A percentile compares a stretch with the other conserved stretches of the same genome.
phyloP scores from a whole-genome alignment of 2,329 filamentous ascomycete species.

The Geosmithia morbida region DNA sequence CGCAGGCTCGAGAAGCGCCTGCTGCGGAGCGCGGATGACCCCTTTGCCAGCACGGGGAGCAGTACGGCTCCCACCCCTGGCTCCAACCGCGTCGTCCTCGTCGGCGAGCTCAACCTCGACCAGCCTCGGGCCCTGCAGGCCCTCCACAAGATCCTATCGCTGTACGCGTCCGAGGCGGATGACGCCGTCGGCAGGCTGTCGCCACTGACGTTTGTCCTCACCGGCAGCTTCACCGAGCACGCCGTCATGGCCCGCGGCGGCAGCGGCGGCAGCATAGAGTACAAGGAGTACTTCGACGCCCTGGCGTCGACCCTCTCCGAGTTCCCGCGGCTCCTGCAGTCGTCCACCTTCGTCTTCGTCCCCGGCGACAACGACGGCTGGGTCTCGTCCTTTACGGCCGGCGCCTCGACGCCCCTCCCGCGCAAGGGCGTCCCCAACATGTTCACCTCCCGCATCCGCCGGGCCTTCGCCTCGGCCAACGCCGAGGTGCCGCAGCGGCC shows the following conservation, averaged over 20 bases:
- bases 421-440: slow-evolving; percentile 65
- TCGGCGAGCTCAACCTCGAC: slow-evolving; percentile 81
- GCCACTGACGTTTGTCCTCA: slow-evolving; percentile 68
- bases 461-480: slow-evolving; percentile 68
- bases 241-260: slow-evolving; percentile 54
- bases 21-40: slow-evolving; percentile 21
- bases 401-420: slow-evolving; percentile 56
- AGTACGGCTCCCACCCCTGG: slow-evolving; percentile 18
- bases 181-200: slow-evolving; percentile 19
- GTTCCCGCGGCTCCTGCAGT: slow-evolving; percentile 65
- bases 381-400: slow-evolving; percentile 71
- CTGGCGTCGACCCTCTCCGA: slow-evolving; percentile 72
- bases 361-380: slow-evolving; percentile 97
- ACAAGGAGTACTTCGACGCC: slow-evolving; percentile 90
- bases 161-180: slow-evolving; percentile 54
- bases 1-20: slow-evolving; percentile 60
- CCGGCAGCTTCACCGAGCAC: slow-evolving; percentile 67
- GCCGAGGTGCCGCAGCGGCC: slow-evolving; percentile 37
- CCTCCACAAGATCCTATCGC: slow-evolving; percentile 60
- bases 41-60: slow-evolving; percentile 9
- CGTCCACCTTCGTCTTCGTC: slow-evolving; percentile 79
- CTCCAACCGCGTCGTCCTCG: slow-evolving; percentile 47
- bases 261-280: slow-evolving; percentile 76
- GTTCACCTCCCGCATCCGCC: slow-evolving; percentile 76
- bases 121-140: slow-evolving; percentile 69